Evolutionary conservation across 139 green algal species (phyloP), one percentile per base, ranked within the genome.

Genomic region (Haematococcus lacustris): DNA sequence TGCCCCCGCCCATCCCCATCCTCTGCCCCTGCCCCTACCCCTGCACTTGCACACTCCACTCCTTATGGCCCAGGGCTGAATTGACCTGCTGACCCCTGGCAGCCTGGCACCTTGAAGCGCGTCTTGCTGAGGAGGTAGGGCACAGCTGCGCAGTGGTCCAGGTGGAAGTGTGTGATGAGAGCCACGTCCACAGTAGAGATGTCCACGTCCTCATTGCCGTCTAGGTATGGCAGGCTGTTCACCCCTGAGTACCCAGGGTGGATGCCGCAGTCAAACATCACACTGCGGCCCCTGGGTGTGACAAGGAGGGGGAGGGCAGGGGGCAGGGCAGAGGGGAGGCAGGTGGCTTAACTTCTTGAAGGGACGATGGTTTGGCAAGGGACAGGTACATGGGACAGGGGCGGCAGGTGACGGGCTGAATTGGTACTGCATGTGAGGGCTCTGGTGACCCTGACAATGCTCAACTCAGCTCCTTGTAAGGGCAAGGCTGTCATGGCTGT

Each of bases 161-260:
- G 83, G 73, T 99, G 94, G 68, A 99, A 99, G 80, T 99, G 95
- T 0, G 95, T 99, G 38, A 99, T 90, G 9, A 99, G 90, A 28
- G 93, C 87, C 25, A 93, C 85, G 73, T 98, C 92, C 25, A 72
- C 67, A 30, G 63, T 63, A 30, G 67, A 72, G 30, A 72, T 72
- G 41, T 72, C 67, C 2, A 72, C 32, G 32, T 72, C 67, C 43
- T 72, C 67, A 61, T 72, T 51, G 43, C 92, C 82, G 69, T 98
- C 93, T 21, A 99, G 89, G 64, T 92, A 96, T 2, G 95, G 95
- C 61, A 99, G 84, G 39, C 82, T 91, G 39, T 87, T 84, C 50
- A 93, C 78, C 3, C 95, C 87, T 34, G 78, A 75, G 75, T 89
- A 93, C 1, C 90, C 95, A 4, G 95, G 95, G 77, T 99, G 95